Base-by-base conservation (phyloP, 257 asterid genomes). In the Gentiana macrophylla region DNA sequence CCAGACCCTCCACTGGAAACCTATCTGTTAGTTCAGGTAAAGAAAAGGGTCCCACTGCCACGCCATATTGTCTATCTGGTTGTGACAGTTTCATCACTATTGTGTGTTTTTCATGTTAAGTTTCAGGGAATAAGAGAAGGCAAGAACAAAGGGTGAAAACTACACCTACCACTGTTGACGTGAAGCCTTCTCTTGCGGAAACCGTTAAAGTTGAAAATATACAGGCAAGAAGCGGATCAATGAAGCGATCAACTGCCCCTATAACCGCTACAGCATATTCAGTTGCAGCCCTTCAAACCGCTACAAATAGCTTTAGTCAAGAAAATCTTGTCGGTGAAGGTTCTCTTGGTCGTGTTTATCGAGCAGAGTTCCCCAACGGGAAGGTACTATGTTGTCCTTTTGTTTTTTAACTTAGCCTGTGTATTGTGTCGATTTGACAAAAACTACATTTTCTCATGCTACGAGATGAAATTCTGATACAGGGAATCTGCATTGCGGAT, bases 281-380 rank as follows among this genome's bases (percentile, higher is more conserved):
- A 37, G 94, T 92, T 37, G 97, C 97, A 59, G 57, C 86, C 49
- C 88, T 92, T 70, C 98, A 92, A 73, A 80, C 84, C 53, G 90
- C 94, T 55, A 83, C 98, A 50, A 85, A 88, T 70, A 87, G 98
- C 84, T 92, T 92, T 75, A 77, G 90, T 70, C 97, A 85, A 80
- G 98, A 92, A 69, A 87, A 83, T 68, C 77, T 92, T 41, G 67
- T 88, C 33, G 98, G 98, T 62, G 98, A 92, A 83, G 98, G 98
- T 46, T 88, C 98, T 38, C 84, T 83, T 49, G 98, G 98, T 61
- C 94, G 98, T 56, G 98, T 92, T 53, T 92, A 92, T 62, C 78
- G 79, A 68, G 99, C 95, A 54, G 95, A 83, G 44, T 84, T 92
- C 59, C 79, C 86, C 50, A 86, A 69, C 67, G 97, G 94, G 49